Evolutionary conservation across 179 eudicot species (phyloP).

Genomic region (Beta lomatogona): DNA sequence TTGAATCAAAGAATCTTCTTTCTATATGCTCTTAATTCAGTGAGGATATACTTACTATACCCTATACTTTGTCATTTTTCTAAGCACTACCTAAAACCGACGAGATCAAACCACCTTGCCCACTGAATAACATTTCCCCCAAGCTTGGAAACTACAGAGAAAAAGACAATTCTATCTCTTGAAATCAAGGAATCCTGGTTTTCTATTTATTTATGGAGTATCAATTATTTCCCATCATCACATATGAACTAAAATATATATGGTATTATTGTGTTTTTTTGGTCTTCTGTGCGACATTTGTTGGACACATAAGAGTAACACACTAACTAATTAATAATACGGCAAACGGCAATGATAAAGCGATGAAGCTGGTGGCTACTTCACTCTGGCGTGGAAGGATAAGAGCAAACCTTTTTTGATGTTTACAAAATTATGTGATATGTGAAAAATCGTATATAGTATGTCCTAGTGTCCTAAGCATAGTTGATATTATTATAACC

Average conservation of each 20-base stretch:
- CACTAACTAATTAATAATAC: neutral
- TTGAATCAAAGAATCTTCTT: no score
- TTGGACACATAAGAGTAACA: neutral
- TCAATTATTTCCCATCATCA: no score
- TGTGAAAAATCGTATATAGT: neutral
- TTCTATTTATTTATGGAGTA: neutral
- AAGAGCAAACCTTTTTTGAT: constrained; percentile 13
- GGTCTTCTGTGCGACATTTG: neutral
- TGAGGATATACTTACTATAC: no score
- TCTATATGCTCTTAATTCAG: no score
- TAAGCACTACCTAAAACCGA: neutral
- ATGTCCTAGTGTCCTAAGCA: neutral
- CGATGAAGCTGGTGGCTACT: neutral
- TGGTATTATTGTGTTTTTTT: neutral
- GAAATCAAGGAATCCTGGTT: neutral
- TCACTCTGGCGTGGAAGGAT: constrained; percentile 26
- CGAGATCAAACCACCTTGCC: neutral
- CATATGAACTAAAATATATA: no score
- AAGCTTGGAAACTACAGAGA: neutral
- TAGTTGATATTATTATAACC: neutral
- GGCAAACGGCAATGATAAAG: neutral
- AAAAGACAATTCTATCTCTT: neutral
- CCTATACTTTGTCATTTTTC: no score
- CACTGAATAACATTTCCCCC: constrained; percentile 11
- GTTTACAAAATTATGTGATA: neutral